Conservation (phyloP, 2,329 filamentous ascomycete species). For the Fusarium nurragi region DNA sequence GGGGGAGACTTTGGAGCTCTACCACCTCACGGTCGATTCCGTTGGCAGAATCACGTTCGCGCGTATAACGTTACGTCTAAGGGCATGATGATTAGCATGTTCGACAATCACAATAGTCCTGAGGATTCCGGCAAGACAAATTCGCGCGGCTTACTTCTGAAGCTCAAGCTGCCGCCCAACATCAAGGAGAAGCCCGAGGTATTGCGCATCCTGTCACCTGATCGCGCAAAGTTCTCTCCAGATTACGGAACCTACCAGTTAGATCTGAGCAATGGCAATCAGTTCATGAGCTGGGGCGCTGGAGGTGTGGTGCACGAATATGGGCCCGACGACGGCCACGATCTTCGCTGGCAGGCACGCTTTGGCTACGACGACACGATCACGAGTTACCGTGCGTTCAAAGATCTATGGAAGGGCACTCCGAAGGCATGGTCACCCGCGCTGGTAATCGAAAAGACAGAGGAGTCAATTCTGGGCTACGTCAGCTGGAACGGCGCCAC, state of each 20-base stretch:
- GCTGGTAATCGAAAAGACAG: conserved; percentile 24
- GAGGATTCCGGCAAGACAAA: conserved; percentile 14
- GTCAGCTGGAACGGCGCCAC: conserved; percentile 45
- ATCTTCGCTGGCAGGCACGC: conserved; percentile 41
- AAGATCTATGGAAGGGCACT: conserved; percentile 39
- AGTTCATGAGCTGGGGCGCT: conserved; percentile 38
- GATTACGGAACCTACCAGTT: conserved; percentile 36
- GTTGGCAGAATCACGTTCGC: conserved; percentile 50
- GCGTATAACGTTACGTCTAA: conserved; percentile 35
- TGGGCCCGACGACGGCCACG: conserved; percentile 29
- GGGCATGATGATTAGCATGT: conserved; percentile 45
- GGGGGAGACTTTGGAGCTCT: conserved; percentile 39
- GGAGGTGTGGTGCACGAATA: conserved; percentile 42
- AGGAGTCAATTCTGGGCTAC: conserved; percentile 6
- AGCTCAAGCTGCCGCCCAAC: conserved; percentile 31
- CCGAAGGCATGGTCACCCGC: conserved; percentile 30
- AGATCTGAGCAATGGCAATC: conserved; percentile 35
- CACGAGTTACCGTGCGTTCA: conserved; percentile 41
- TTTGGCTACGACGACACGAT: conserved; percentile 36
- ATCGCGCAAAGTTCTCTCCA: conserved; percentile 12
- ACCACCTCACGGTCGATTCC: conserved; percentile 45
- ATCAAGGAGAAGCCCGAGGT: conserved; percentile 9
- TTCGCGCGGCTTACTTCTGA: conserved; percentile 22
- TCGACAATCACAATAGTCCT: conserved; percentile 49
- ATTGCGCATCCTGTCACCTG: conserved; percentile 18